Base-by-base conservation (phyloP, 1,284 basidiomycete species). In the Ganoderma meredithae region DNA sequence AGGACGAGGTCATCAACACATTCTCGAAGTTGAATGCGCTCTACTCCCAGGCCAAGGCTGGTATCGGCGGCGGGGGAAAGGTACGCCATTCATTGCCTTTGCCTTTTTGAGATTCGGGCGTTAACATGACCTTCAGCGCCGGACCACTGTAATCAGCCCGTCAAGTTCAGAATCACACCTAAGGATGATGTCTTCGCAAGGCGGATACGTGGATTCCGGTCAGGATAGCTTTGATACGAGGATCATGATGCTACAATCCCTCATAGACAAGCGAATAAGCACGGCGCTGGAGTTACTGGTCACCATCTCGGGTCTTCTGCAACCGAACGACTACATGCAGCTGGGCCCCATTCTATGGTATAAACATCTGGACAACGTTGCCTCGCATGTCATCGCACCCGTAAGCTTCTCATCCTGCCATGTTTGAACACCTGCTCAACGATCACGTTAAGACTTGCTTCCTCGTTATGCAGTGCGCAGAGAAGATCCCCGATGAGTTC, bases 381-480 rank as follows among this genome's bases (percentile, higher is more conserved):
- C 87, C 69, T 70, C 81, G 0, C 81, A 81, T 44, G 74, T 84
- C 8, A 80, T 86, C n/a, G 80, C 84, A 63, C 82, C 89, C 31
- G 90, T 91, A 69, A 59, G 69, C 22, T 44, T 39, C 12, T n/a
- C 7, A 33, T 36, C 9, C 13, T 2, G 0, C 7, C 19, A n/a
- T 17, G 7, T 17, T 25, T 15, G 19, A 9, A 2, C 9, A 17
- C 41, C 33, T 39, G 10, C 31, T 31, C 1, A 43, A 3, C 19
- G 25, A 12, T 40, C 36, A 63, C 1, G 55, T 15, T 39, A 68
- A 93, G 91, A 83, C 87, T 10, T 89, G 86, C 68, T 92, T 90
- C 74, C 78, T 93, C 36, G 72, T 88, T 43, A 92, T 92, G 90
- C 89, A 90, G 78, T 88, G 86, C 72, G 90, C 89, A 0, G 91